A percentile compares a stretch with the other conserved stretches of the same genome.
Evolutionary conservation across 2,329 filamentous ascomycete genomes (phyloP).

Genomic region (Fusarium dlaminii): DNA sequence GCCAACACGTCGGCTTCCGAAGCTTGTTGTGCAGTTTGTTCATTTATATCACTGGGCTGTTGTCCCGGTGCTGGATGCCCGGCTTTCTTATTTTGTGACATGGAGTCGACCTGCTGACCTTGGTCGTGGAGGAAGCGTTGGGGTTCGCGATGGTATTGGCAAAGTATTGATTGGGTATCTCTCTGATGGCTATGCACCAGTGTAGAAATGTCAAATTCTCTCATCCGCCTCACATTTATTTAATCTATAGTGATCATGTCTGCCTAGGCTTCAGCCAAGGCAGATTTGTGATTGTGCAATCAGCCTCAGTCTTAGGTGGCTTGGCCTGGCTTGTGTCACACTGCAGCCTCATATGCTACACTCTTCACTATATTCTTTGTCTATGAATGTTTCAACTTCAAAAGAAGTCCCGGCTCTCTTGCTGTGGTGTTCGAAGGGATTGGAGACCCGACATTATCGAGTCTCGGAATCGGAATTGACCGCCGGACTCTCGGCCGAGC

Average conservation of each 20-base stretch:
- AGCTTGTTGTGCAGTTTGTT: not conserved
- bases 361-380: not conserved
- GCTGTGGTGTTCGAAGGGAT: not conserved
- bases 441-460: no score
- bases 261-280: conserved; percentile 17
- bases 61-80: no score
- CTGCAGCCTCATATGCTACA: not conserved
- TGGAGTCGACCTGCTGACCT: no score
- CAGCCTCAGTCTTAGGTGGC: not conserved
- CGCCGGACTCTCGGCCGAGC: not conserved
- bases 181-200: not conserved
- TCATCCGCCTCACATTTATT: fast-evolving
- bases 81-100: not conserved
- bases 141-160: no score
- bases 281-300: conserved; percentile 1
- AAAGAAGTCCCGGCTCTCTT: fast-evolving
- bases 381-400: fast-evolving
- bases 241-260: not conserved
- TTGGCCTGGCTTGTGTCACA: not conserved
- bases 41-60: no score
- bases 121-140: not conserved
- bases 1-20: not conserved
- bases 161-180: no score
- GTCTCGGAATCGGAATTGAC: not conserved
- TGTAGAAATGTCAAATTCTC: not conserved